phyloP scores from a whole-genome alignment of 345 rosid species.

The Ailanthus altissimus region DNA sequence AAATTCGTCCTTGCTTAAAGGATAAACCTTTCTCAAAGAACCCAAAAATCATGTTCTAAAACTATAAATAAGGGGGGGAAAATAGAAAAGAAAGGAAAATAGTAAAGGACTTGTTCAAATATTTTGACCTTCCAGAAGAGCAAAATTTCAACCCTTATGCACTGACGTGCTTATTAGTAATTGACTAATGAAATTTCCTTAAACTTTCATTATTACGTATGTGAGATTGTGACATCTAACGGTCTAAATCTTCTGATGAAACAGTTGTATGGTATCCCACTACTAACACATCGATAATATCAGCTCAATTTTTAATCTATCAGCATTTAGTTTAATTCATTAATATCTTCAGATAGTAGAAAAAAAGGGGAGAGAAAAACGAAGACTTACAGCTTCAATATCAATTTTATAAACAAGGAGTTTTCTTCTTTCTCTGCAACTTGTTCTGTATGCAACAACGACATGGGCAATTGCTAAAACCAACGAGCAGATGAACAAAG shows the following conservation, averaged over 20 bases:
- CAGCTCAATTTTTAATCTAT: neutral
- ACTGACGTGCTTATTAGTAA: constrained; percentile 4
- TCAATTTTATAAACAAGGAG: constrained; percentile 92
- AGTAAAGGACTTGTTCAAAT: neutral
- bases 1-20: too few species aligned
- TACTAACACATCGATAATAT: neutral
- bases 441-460: constrained; percentile 73
- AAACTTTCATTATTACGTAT: neutral
- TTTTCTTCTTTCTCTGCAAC: constrained; percentile 90
- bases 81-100: neutral
- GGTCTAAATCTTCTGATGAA: constrained; percentile 7
- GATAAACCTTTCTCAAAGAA: too few species aligned
- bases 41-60: too few species aligned
- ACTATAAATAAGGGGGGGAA: neutral
- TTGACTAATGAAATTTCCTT: neutral
- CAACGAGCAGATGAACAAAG: constrained; percentile 66
- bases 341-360: neutral
- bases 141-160: constrained; percentile 9
- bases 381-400: constrained; percentile 87
- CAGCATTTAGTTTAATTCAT: neutral
- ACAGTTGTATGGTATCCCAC: neutral
- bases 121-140: constrained; percentile 31
- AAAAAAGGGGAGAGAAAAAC: neutral
- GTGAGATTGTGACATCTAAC: constrained; percentile 5
- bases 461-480: constrained; percentile 72